These are phyloP conservation scores for Berberis thunbergii DNA, from an alignment of 164 flowering plant genomes.

Conservation along the genomic window DNA sequence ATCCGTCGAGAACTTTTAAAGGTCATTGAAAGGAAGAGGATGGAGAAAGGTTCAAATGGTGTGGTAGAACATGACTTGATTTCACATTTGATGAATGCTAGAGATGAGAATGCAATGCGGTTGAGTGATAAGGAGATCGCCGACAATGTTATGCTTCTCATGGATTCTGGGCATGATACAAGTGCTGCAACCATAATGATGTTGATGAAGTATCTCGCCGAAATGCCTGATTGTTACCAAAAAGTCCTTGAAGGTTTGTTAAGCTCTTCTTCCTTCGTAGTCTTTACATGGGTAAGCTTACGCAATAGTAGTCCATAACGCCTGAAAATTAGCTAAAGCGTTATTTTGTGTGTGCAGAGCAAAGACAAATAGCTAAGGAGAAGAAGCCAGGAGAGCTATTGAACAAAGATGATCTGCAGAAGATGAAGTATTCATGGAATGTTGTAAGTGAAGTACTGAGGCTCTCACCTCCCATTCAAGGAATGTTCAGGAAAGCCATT, in stretches of 20 bases:
- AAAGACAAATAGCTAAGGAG: not conserved
- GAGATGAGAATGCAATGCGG: conserved; percentile 5
- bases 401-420: not conserved
- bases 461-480: conserved; percentile 5
- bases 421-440: conserved; percentile 8
- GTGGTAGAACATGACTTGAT: conserved; percentile 10
- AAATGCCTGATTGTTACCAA: conserved; percentile 11
- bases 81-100: conserved; percentile 8
- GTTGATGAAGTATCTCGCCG: conserved; percentile 10
- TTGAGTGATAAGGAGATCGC: conserved; percentile 11
- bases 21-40: conserved; percentile 7
- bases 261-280: not conserved
- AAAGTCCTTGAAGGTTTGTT: conserved; percentile 7
- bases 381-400: conserved; percentile 1
- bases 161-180: conserved; percentile 16
- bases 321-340: not conserved
- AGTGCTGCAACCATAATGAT: conserved; percentile 13
- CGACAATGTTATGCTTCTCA: conserved; percentile 10
- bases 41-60: not conserved
- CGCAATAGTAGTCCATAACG: not conserved
- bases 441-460: conserved; percentile 2
- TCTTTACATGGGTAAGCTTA: not conserved
- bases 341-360: not conserved
- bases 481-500: not conserved
- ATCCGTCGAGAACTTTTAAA: conserved; percentile 10